Evolutionary conservation across 148 eudicot genomes (phyloP).

Genomic region (Persicaria maculosa): DNA sequence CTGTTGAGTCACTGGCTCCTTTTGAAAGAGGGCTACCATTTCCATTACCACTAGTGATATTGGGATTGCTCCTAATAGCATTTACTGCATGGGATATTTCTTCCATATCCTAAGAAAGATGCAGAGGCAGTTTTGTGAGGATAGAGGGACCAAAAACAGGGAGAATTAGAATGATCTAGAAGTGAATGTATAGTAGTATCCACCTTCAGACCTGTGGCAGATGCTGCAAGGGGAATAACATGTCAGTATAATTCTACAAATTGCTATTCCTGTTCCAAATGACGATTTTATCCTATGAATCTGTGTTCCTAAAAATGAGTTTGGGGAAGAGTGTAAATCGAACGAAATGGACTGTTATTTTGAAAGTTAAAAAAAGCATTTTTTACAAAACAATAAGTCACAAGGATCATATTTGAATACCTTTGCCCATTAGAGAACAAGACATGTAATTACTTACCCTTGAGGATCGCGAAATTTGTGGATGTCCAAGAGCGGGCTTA

Average conservation of each 20-base stretch:
- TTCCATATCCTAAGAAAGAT: not conserved
- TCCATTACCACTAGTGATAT: not conserved
- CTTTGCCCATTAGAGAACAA: not conserved
- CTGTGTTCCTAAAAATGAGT: too few relatives aligned
- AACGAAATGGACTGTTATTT: too few relatives aligned
- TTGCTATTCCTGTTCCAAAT: not conserved
- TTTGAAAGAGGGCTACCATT: not conserved
- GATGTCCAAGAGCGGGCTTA: conserved; percentile 64
- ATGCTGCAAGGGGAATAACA: not conserved
- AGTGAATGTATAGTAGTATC: not conserved
- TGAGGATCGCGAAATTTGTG: conserved; percentile 35
- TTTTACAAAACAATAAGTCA: too few relatives aligned
- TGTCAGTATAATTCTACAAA: not conserved
- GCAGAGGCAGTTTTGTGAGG: not conserved
- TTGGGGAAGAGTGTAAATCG: too few relatives aligned
- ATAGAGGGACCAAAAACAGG: too few relatives aligned
- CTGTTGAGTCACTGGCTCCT: not conserved
- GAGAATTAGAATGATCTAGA: too few relatives aligned
- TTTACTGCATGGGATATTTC: not conserved
- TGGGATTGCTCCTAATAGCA: not conserved
- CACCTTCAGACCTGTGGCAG: conserved; percentile 9
- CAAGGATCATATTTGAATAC: too few relatives aligned
- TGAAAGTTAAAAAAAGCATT: too few relatives aligned
- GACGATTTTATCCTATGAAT: not conserved
- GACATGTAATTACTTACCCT: conserved; percentile 37